Percentiles rank a stretch among this genome's conserved stretches.
Conservation (phyloP, 768 basidiomycete species). For the Russula olivacea region DNA sequence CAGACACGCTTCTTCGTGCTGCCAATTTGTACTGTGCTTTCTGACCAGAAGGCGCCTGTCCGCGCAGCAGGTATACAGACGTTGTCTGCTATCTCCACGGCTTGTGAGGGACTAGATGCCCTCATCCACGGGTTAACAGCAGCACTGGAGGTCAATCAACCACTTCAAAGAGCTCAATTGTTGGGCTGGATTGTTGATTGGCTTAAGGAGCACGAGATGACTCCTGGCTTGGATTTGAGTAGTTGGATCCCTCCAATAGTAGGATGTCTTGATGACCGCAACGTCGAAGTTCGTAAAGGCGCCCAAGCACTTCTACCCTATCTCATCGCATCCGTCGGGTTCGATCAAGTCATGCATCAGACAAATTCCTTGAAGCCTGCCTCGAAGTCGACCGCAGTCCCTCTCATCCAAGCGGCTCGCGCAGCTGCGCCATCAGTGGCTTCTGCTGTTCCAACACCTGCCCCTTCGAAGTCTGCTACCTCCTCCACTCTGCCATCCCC, state of each 20-base stretch:
- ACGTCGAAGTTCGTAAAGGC: conserved; percentile 84
- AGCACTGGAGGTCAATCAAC: conserved; percentile 81
- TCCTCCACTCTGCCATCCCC: conserved; percentile 26
- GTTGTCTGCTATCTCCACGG: conserved; percentile 75
- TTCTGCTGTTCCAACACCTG: conserved; percentile 25
- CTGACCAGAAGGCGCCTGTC: conserved; percentile 89
- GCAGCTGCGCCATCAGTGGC: conserved; percentile 35
- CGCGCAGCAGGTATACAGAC: conserved; percentile 73
- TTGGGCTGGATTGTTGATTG: conserved; percentile 76
- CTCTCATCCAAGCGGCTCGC: conserved; percentile 83
- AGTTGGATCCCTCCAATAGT: conserved; percentile 62
- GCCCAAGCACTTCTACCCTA: conserved; percentile 76
- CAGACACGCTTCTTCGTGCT: conserved; percentile 69
- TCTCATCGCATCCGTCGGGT: conserved; percentile 70
- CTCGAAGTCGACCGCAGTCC: conserved; percentile 73
- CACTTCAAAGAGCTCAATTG: conserved; percentile 74
- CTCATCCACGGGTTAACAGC: conserved; percentile 75
- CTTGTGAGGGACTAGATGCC: conserved; percentile 77
- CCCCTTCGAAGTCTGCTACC: conserved; percentile 24
- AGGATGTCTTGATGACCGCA: conserved; percentile 84
- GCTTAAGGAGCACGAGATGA: conserved; percentile 59
- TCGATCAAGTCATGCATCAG: conserved; percentile 80
- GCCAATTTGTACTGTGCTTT: conserved; percentile 75
- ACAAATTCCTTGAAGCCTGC: conserved; percentile 88
- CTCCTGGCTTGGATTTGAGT: conserved; percentile 58